Percentiles rank a stretch among this genome's conserved stretches.
Evolutionary conservation across 2,329 filamentous ascomycete species (phyloP).

Genomic region (Amphichorda felina): DNA sequence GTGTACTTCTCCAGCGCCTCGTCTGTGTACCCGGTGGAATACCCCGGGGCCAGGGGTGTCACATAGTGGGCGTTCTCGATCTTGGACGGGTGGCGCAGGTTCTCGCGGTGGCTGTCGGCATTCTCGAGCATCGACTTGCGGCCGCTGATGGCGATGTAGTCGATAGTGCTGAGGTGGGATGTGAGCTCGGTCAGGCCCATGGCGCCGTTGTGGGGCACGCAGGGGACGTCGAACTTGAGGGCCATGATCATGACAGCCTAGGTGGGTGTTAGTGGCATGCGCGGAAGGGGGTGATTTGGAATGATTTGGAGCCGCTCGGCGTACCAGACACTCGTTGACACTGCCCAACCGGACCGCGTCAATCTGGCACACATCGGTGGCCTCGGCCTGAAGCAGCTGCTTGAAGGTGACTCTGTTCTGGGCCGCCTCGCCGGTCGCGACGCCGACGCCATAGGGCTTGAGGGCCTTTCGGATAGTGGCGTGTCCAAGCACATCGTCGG

Average conservation of each 20-base stretch:
- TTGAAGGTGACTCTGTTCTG: conserved; percentile 93
- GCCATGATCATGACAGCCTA: conserved; percentile 75
- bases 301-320: not conserved
- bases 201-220: conserved; percentile 82
- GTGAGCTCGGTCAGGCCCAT: conserved; percentile 90
- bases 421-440: conserved; percentile 90
- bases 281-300: not conserved
- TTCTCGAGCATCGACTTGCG: conserved; percentile 13
- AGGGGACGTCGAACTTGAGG: conserved; percentile 64
- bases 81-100: conserved; percentile 12
- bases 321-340: conserved; percentile 69
- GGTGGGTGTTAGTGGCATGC: too few relatives aligned
- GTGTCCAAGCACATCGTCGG: conserved; percentile 83
- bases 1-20: conserved; percentile 16
- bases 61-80: conserved; percentile 14
- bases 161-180: conserved; percentile 51
- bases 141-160: conserved; percentile 11
- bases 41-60: conserved; percentile 12
- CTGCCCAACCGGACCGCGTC: conserved; percentile 84
- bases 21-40: conserved; percentile 16
- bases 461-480: conserved; percentile 75
- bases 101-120: conserved; percentile 14
- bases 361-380: conserved; percentile 81
- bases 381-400: conserved; percentile 68
- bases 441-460: conserved; percentile 61